A percentile compares a stretch with the other conserved stretches of the same genome.
Conservation (phyloP, 805 yeast species). For the Vanderwaltozyma polyspora region DNA sequence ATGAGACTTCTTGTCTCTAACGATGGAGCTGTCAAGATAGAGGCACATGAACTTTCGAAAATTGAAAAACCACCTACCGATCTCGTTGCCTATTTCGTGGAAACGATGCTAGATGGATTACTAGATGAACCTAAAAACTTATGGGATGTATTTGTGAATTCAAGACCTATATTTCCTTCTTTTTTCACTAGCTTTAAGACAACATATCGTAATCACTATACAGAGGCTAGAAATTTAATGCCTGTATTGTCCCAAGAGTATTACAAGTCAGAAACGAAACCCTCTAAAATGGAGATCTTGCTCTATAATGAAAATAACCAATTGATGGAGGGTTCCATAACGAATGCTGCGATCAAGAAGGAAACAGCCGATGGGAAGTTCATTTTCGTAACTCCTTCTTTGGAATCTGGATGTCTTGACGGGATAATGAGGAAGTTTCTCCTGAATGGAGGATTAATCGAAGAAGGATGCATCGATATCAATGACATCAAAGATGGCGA, state of each 20-base stretch:
- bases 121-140: conserved; percentile 15
- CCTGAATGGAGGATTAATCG: conserved; percentile 39
- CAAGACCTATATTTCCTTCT: conserved; percentile 40
- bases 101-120: conserved; percentile 18
- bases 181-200: conserved; percentile 86
- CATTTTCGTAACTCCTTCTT: conserved; percentile 71
- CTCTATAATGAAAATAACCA: conserved; percentile 49
- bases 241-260: conserved; percentile 23
- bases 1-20: conserved; percentile 36
- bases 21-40: conserved; percentile 29
- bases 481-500: conserved; percentile 52
- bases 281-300: no score
- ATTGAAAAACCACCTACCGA: conserved; percentile 6
- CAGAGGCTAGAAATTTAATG: conserved; percentile 44
- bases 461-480: conserved; percentile 37
- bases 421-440: conserved; percentile 70
- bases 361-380: conserved; percentile 5
- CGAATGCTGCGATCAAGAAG: conserved; percentile 57
- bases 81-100: conserved; percentile 24
- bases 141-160: conserved; percentile 59
- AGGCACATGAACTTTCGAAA: conserved; percentile 22
- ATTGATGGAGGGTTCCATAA: conserved; percentile 72
- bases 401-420: conserved; percentile 70
- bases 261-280: conserved; percentile 24
- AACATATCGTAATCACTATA: conserved; percentile 56